phyloP scores from a whole-genome alignment of 306 rosid genomes.

The Prunus kanzakura region DNA sequence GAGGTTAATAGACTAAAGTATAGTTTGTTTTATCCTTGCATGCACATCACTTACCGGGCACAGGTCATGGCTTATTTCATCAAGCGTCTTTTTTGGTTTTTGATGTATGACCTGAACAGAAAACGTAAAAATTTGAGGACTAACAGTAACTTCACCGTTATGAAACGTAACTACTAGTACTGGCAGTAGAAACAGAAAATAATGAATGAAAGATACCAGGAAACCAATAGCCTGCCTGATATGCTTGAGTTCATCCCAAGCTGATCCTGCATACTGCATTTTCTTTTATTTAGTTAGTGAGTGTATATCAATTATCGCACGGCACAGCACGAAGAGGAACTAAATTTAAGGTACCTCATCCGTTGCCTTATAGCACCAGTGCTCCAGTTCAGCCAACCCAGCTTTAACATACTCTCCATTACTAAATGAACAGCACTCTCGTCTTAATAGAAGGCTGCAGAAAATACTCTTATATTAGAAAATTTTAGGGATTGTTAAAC shows the following conservation, averaged over 20 bases:
- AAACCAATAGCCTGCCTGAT: constrained; percentile 99
- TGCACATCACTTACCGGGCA: constrained; percentile 84
- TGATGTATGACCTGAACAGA: constrained; percentile 90
- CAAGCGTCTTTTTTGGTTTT: constrained; percentile 87
- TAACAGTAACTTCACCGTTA: constrained; percentile 18
- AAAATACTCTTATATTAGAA: neutral
- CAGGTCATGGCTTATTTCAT: constrained; percentile 92
- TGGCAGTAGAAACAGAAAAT: neutral
- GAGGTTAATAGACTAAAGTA: neutral
- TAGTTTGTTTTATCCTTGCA: constrained; percentile 21
- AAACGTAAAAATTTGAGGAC: constrained; percentile 12
- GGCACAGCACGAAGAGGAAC: neutral
- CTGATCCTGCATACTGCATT: constrained; percentile 84
- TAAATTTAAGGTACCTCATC: constrained; percentile 62
- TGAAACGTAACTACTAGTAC: neutral
- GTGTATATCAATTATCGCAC: neutral
- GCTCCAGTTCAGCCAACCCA: constrained; percentile 95
- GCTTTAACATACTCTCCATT: constrained; percentile 96
- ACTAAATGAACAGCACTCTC: constrained; percentile 98
- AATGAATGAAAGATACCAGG: constrained; percentile 42
- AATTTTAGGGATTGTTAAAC: neutral
- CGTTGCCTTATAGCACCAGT: constrained; percentile 87
- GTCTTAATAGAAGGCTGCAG: constrained; percentile 89
- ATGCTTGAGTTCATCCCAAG: constrained; percentile 98
- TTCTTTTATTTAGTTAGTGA: constrained; percentile 17